Base-by-base conservation (phyloP, 2,329 filamentous ascomycete genomes). In the Didymella segeticola region DNA sequence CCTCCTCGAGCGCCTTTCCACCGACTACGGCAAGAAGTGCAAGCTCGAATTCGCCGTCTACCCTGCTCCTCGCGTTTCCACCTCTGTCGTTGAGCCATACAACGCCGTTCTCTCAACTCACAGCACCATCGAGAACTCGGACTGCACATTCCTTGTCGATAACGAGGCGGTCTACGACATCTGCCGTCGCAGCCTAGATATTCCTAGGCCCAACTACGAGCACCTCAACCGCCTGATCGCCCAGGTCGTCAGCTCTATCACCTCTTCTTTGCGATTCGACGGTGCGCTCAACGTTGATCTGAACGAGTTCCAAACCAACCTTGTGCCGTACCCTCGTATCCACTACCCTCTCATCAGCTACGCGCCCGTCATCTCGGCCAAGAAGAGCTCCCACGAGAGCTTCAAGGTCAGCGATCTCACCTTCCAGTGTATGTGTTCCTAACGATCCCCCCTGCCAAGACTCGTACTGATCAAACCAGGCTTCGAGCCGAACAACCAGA, bases 301-400 rank as follows among this genome's bases (percentile, higher is more conserved):
- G 68, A 89, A 89, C 82, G 87, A 89, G 78, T 89, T 90, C 82
- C 87, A 89, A 82, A 89, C 87, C 74, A 89, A 89, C 80, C 72
- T 90, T 77, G 87, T 89, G 47, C 87, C 87, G 22, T 89, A 88
- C 75, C 87, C 87, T 29, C 86, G 87, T 74, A 89, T 90, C 63
- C 87, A 89, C 80, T 90, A 89, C 76, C 87, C 87, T 46, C 78
- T 89, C 39, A 88, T 89, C 78, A 87, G 84, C 79, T 89, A 89
- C 71, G 86, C 87, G 10, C 87, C 87, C 26, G 87, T 90, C 64
- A 82, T 89, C 61, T 89, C 86, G 19, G 85, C 86, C 54, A 82
- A 84, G 80, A 90, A 90, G 84, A 91, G 89, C 76, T 85, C 87
- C 41, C 90, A 95, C 72, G 90, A 95, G 81, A 91, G 89, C 81